Evolutionary conservation across 768 basidiomycete genomes (phyloP).

Genomic region (Russula dissimulans): DNA sequence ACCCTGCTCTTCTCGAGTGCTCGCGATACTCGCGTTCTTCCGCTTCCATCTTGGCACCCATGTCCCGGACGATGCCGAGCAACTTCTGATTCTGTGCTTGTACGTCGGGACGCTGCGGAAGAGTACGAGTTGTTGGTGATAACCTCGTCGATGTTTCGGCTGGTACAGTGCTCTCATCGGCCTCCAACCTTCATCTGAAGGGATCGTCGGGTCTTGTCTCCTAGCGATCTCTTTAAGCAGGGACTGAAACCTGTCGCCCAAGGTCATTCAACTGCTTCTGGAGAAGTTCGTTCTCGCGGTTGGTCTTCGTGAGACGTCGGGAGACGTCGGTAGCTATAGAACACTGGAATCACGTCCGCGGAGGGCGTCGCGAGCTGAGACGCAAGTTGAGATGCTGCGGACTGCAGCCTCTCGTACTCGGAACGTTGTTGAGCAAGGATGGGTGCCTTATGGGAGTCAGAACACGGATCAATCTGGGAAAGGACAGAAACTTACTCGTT

Average conservation of each 20-base stretch:
- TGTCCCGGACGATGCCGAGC: constrained; percentile 70
- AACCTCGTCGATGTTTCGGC: constrained; percentile 61
- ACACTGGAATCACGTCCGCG: constrained; percentile 66
- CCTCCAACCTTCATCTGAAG: constrained; percentile 49
- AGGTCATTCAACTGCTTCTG: constrained; percentile 19
- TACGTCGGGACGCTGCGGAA: constrained; percentile 74
- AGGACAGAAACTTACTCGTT: constrained; percentile 48
- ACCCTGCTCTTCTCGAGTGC: constrained; percentile 63
- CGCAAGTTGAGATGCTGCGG: constrained; percentile 73
- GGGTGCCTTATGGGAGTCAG: constrained; percentile 55
- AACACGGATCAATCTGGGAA: background rate
- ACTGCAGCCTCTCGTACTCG: constrained; percentile 78
- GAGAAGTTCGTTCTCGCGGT: constrained; percentile 16
- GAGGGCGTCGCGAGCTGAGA: constrained; percentile 70
- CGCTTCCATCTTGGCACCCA: constrained; percentile 77
- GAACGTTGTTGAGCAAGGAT: constrained; percentile 80
- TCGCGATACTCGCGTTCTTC: constrained; percentile 73
- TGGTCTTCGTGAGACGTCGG: constrained; percentile 16
- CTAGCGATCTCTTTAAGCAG: constrained; percentile 74
- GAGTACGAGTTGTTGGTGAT: constrained; percentile 83
- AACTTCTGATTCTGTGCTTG: constrained; percentile 90
- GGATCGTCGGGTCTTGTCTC: constrained; percentile 76
- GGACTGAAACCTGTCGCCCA: constrained; percentile 59
- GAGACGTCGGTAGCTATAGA: constrained; percentile 46
- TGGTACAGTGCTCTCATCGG: constrained; percentile 35